Evolutionary conservation across 108 stramenopile species (phyloP), one percentile per base, ranked within the genome.

Genomic region (Fistulifera solaris): DNA sequence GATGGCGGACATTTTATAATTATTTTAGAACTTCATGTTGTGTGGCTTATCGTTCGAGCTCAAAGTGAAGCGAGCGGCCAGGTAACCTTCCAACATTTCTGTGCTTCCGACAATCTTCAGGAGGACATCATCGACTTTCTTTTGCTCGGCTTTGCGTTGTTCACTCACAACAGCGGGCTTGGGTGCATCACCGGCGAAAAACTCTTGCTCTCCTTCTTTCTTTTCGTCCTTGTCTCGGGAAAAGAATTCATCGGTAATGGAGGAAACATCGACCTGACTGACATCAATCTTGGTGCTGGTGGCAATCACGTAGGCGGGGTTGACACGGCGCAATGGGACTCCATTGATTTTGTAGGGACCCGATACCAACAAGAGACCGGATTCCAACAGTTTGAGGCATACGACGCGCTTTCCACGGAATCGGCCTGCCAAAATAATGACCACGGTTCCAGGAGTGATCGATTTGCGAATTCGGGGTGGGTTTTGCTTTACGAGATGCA

Each of bases 311-410:
- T 98, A 99, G 16, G 94, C 93, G 77, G 94, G 96, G 75, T 97
- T 98, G 25, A 98, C 94, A 44, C 99, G 95, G 48, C 96, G 94
- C 43, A 99, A 74, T 21, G 99, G 99, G 15, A 97, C 96, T 41
- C 99, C 99, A 71, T 99, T 99, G 62, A 98, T 80, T 74, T 87
- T 85, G 92, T 94, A 99, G 10, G 99, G 99, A 57, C 99, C 99
- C 1, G 96, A 87, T 7, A 99, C 99, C 17, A 99, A 78, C 11
- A 99, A 73, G 26, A 97, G 83, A 46, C 99, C 99, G 8, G 96
- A 97, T 40, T 88, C 89, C 35, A 99, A 75, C 45, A 78, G 67
- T 89, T 98, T 98, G 56, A 99, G 87, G 70, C 86, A 95, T 14
- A 99, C 96, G 17, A 96, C 96, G 52, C 99, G 87, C 92, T 96